Evolutionary conservation across 306 rosid species (phyloP).

Genomic region (Dalbergia oliveri): DNA sequence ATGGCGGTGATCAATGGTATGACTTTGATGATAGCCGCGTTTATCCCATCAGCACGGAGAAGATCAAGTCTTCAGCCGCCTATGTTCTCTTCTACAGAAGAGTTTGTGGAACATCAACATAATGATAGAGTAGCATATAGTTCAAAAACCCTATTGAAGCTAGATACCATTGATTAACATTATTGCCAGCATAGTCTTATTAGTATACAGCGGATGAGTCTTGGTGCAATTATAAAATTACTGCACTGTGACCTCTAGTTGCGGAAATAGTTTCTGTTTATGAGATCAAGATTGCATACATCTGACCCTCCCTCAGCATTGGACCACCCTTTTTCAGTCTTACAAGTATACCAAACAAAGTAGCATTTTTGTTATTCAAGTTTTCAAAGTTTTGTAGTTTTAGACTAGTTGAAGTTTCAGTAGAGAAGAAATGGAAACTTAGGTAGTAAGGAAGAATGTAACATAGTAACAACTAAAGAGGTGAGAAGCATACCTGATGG

Average conservation of each 20-base stretch:
- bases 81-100: slow-evolving; percentile 98
- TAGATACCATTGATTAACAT: slow-evolving; percentile 47
- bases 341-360: slow-evolving; percentile 50
- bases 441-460: slow-evolving; percentile 54
- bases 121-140: slow-evolving; percentile 48
- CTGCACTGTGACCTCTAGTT: slow-evolving; percentile 41
- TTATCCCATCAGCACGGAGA: slow-evolving; percentile 80
- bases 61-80: slow-evolving; percentile 95
- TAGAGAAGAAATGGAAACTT: slow-evolving; percentile 45
- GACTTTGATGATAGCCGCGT: slow-evolving; percentile 95
- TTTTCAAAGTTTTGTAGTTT: slow-evolving; percentile 29
- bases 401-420: slow-evolving; percentile 47
- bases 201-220: slow-evolving; percentile 42
- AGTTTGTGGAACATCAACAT: slow-evolving; percentile 60
- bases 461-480: slow-evolving; percentile 53
- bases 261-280: slow-evolving; percentile 26
- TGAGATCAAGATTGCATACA: slow-evolving; percentile 38
- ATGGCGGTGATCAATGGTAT: slow-evolving; percentile 93
- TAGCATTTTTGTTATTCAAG: slow-evolving; percentile 52
- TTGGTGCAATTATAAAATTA: slow-evolving; percentile 40
- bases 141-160: slow-evolving; percentile 48
- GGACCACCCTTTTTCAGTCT: slow-evolving; percentile 41
- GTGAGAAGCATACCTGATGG: slow-evolving; percentile 41
- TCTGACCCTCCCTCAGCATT: slow-evolving; percentile 21
- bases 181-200: slow-evolving; percentile 53